Evolutionary conservation across 2,329 filamentous ascomycete species (phyloP).

Genomic region (Colletotrichum spinosum): DNA sequence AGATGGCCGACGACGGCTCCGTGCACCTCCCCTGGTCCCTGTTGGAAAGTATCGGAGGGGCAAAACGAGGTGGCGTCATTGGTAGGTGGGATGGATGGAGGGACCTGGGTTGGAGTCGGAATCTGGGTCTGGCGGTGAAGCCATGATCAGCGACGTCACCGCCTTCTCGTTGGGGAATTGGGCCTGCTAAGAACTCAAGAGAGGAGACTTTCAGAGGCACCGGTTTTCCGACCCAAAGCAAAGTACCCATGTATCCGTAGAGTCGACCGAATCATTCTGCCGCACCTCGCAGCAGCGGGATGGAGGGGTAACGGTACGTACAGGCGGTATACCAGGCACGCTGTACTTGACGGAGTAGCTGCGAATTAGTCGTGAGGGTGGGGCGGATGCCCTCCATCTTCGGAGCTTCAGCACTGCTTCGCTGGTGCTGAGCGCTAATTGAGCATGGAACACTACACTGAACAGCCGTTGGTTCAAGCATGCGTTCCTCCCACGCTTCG

Average conservation of each 20-base stretch:
- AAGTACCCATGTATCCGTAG: no score
- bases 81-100: constrained; percentile 4
- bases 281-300: constrained; percentile 8
- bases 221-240: no score
- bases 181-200: no score
- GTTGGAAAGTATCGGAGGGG: constrained; percentile 12
- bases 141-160: constrained; percentile 1
- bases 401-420: constrained; percentile 11
- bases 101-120: constrained; percentile 5
- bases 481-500: constrained; percentile 12
- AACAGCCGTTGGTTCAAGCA: no score
- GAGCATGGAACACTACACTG: no score
- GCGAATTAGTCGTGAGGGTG: constrained; percentile 21
- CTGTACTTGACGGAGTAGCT: neutral
- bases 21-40: constrained; percentile 20
- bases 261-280: constrained; percentile 2
- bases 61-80: constrained; percentile 16
- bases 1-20: constrained; percentile 25
- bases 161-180: neutral
- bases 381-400: constrained; percentile 21
- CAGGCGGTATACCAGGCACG: neutral
- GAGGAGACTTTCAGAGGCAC: no score
- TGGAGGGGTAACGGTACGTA: constrained; percentile 18
- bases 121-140: constrained; percentile 24
- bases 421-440: neutral